Conservation (phyloP, 257 asterid species). For the Solanum tarapatanum region DNA sequence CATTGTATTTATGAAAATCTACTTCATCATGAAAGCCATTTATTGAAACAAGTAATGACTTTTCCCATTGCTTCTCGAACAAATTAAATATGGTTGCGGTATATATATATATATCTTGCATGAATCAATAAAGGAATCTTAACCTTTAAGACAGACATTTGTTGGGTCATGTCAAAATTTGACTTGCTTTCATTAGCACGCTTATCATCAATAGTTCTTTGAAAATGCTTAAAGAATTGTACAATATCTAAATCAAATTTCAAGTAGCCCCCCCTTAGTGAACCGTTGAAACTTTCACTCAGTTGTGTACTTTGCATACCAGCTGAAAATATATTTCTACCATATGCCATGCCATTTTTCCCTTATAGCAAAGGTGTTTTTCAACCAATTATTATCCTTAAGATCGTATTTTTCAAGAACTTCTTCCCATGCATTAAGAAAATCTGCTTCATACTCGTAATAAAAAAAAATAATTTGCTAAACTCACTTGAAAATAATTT, state of each 20-base stretch:
- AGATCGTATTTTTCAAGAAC: neutral
- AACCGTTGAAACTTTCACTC: neutral
- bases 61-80: neutral
- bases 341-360: neutral
- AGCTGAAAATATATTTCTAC: neutral
- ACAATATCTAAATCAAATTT: neutral
- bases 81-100: neutral
- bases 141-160: neutral
- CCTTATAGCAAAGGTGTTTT: neutral
- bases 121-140: neutral
- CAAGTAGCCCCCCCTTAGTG: neutral
- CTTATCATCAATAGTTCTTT: neutral
- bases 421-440: neutral
- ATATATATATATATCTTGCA: no score
- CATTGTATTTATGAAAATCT: no score
- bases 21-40: no score
- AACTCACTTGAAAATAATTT: neutral
- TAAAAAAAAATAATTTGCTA: neutral
- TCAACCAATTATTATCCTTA: neutral
- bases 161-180: neutral
- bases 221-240: neutral
- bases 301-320: neutral
- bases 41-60: neutral
- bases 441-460: no score
- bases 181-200: neutral